These are phyloP conservation scores for Cyberlindnera mrakii DNA, from an alignment of 805 yeast species.

Conservation along the genomic window DNA sequence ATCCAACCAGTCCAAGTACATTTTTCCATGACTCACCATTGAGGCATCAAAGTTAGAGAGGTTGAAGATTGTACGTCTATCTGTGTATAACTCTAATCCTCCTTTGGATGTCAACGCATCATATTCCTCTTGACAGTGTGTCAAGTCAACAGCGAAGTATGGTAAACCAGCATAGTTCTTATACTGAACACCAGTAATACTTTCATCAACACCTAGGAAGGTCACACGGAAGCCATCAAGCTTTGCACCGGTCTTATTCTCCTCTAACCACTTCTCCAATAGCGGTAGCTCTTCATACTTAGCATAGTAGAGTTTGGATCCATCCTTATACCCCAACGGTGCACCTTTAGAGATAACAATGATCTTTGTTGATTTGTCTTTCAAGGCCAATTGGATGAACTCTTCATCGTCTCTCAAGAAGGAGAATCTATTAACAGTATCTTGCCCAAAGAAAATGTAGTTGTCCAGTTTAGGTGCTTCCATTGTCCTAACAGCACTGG, in stretches of 20 bases:
- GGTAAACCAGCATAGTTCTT: conserved; percentile 55
- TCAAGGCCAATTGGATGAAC: conserved; percentile 37
- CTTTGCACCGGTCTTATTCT: conserved; percentile 6
- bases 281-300: conserved; percentile 10
- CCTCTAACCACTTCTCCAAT: conserved; percentile 12
- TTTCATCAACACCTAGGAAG: conserved; percentile 46
- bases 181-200: conserved; percentile 30
- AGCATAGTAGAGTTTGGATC: conserved; percentile 5
- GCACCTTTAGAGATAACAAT: conserved; percentile 29
- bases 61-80: conserved; percentile 17
- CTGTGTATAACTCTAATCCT: background rate
- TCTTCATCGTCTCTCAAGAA: conserved; percentile 47
- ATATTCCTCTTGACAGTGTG: conserved; percentile 1
- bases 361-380: conserved; percentile 36
- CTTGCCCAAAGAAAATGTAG: conserved; percentile 37
- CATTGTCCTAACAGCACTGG: background rate
- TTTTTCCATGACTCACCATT: conserved; percentile 71
- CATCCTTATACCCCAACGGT: conserved; percentile 8
- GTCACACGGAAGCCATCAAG: conserved; percentile 34
- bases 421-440: conserved; percentile 51
- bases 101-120: background rate
- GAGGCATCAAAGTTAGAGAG: conserved; percentile 46
- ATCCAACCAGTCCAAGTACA: conserved; percentile 80
- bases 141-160: conserved; percentile 54
- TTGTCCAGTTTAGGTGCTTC: background rate